Conservation (phyloP, 2,329 filamentous ascomycete genomes). For the Ceratocystiopsis sp. region DNA sequence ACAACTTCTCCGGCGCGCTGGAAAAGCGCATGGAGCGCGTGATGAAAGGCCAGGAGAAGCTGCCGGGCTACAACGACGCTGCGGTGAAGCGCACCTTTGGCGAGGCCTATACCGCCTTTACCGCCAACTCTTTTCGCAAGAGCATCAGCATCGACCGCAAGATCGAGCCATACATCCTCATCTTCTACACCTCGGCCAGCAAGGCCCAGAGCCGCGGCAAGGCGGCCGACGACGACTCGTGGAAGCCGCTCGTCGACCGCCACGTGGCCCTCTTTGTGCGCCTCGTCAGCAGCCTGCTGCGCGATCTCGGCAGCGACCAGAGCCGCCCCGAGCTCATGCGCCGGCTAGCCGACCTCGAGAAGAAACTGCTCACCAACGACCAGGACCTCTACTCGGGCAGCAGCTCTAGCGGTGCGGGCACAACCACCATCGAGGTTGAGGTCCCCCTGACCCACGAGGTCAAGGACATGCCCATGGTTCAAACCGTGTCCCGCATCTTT, state of each 20-base stretch:
- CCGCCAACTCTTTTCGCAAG: slow-evolving; percentile 73
- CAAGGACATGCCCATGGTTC: slow-evolving; percentile 91
- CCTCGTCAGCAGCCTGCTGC: slow-evolving; percentile 62
- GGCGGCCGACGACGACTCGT: slow-evolving; percentile 62
- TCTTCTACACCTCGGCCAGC: slow-evolving; percentile 89
- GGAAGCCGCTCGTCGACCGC: slow-evolving; percentile 82
- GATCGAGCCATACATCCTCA: slow-evolving; percentile 81
- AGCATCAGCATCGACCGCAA: slow-evolving; percentile 86
- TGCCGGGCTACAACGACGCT: slow-evolving; percentile 82
- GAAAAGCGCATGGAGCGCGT: slow-evolving; percentile 66
- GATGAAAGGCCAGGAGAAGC: slow-evolving; percentile 61
- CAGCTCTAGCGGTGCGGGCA: slow-evolving; percentile 37
- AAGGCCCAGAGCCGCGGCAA: slow-evolving; percentile 68
- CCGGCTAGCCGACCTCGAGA: slow-evolving; percentile 68
- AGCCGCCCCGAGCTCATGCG: slow-evolving; percentile 72
- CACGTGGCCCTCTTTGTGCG: slow-evolving; percentile 91
- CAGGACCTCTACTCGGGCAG: slow-evolving; percentile 61
- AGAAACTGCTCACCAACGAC: slow-evolving; percentile 84
- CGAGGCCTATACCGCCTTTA: slow-evolving; percentile 84
- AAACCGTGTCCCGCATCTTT: slow-evolving; percentile 75
- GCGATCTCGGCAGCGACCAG: slow-evolving; percentile 68
- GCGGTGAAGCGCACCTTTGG: slow-evolving; percentile 87
- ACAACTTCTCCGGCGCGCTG: slow-evolving; percentile 32
- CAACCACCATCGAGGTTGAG: slow-evolving; percentile 60
- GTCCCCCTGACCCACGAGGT: slow-evolving; percentile 79